phyloP scores from a whole-genome alignment of 192 early-diverging fungal genomes.

The Linderina pennispora region DNA sequence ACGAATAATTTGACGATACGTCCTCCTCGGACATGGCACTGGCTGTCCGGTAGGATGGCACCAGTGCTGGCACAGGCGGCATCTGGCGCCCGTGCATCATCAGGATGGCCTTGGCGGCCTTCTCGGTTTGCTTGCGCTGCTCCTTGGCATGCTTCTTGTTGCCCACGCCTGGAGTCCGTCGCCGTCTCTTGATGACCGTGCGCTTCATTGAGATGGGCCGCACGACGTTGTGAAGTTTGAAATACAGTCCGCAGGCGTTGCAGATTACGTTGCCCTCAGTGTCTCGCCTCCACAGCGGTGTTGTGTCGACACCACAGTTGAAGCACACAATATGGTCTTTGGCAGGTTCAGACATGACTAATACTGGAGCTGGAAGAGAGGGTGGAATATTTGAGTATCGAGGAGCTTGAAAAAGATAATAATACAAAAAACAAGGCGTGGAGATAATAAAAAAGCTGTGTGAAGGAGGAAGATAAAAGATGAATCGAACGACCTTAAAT shows the following conservation, averaged over 20 bases:
- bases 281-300: conserved; percentile 75
- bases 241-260: conserved; percentile 92
- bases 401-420: background rate
- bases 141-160: background rate
- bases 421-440: conserved; percentile 1
- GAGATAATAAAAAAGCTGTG: conserved; percentile 5
- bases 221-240: conserved; percentile 66
- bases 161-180: too few relatives aligned
- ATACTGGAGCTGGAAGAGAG: too few relatives aligned
- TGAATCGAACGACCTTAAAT: too few relatives aligned
- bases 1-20: background rate
- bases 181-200: conserved; percentile 62
- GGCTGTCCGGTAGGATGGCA: background rate
- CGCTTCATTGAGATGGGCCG: conserved; percentile 71
- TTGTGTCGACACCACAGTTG: conserved; percentile 64
- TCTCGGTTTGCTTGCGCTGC: background rate
- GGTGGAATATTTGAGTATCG: background rate
- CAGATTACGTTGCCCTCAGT: conserved; percentile 65
- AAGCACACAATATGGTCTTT: conserved; percentile 38
- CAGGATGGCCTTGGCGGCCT: background rate
- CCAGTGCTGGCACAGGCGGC: background rate
- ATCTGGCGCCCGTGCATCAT: background rate
- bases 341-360: background rate
- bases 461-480: conserved; percentile 12
- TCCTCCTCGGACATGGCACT: background rate